Evolutionary conservation across 2,329 filamentous ascomycete genomes (phyloP), one percentile per base, ranked within the genome.

Genomic region (Fusarium duplospermum): DNA sequence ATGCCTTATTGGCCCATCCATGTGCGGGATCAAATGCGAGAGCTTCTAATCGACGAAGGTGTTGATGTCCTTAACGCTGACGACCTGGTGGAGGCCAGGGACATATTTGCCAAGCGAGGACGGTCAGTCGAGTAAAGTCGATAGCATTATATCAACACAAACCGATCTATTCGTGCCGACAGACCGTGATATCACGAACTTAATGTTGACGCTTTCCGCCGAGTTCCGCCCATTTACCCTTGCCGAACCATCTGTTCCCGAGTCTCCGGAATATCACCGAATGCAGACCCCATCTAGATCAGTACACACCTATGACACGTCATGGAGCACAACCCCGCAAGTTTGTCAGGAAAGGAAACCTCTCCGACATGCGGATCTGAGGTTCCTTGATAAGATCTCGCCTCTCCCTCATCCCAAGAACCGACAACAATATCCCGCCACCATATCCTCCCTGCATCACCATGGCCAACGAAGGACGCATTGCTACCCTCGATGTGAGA

Each of bases 31-130:
- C 83, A 84, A 59, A 81, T 92, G 10, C 92, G 90, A 90, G 82
- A 86, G 62, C 81, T 86, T 2, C 76, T 92, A 36, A 78, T 89
- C 13, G 79, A 84, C n/a, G 88, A 90, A 72, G 90, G 89, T 0
- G 87, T 89, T 5, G 90, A 91, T 77, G 80, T 91, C 52, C 76
- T 93, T 61, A 92, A 91, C 78, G 88, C 89, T 6, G 91, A 92
- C 80, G 88, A 92, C 77, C 78, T 92, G 64, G 81, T 82, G 65
- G 87, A 82, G 20, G 75, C 76, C 24, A 74, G 68, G 31, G 66
- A 73, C 14, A 54, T 65, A 20, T 75, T 75, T 38, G 56, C 40
- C 13, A 58, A 27, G 38, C 67, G 62, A 38, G 61, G 47, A n/a
- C 42, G 40, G 33, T 47, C 22, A 14, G 40, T 65, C 29, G 35